Evolutionary conservation across 2,329 filamentous ascomycete genomes (phyloP).

Genomic region (Ceratocystis lukuohia): DNA sequence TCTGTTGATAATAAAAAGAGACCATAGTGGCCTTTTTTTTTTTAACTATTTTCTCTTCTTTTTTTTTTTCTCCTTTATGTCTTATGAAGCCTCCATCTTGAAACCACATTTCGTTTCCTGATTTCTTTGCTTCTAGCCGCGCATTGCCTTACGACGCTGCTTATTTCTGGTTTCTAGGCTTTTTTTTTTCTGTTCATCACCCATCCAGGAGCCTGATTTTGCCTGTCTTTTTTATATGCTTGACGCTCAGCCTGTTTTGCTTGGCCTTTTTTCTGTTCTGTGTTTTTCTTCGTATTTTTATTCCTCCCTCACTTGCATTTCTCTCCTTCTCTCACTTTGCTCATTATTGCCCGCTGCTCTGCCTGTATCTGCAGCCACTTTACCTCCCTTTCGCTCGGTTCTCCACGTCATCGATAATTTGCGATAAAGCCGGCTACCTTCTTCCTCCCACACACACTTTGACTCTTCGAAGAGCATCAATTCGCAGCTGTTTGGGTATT

Average conservation of each 20-base stretch:
- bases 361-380: neutral
- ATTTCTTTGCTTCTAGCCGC: neutral
- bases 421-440: neutral
- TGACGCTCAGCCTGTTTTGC: slow-evolving; percentile 14
- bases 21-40: neutral
- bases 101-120: neutral
- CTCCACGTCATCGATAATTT: slow-evolving; percentile 14
- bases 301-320: slow-evolving; percentile 18
- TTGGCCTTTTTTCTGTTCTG: slow-evolving; percentile 10
- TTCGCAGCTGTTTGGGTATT: neutral
- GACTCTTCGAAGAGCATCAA: neutral
- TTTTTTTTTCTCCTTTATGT: neutral
- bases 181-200: neutral
- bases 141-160: neutral
- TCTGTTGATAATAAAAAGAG: neutral
- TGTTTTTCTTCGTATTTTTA: slow-evolving; percentile 18
- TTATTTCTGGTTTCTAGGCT: neutral
- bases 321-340: slow-evolving; percentile 20
- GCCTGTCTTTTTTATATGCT: neutral
- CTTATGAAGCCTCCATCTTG: neutral
- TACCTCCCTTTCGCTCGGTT: neutral
- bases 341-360: slow-evolving; percentile 10
- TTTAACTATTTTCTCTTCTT: neutral
- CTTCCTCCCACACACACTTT: neutral
- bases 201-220: slow-evolving; percentile 9